Evolutionary conservation across 2,329 filamentous ascomycete species (phyloP).

Genomic region (Arthroderma uncinatum): DNA sequence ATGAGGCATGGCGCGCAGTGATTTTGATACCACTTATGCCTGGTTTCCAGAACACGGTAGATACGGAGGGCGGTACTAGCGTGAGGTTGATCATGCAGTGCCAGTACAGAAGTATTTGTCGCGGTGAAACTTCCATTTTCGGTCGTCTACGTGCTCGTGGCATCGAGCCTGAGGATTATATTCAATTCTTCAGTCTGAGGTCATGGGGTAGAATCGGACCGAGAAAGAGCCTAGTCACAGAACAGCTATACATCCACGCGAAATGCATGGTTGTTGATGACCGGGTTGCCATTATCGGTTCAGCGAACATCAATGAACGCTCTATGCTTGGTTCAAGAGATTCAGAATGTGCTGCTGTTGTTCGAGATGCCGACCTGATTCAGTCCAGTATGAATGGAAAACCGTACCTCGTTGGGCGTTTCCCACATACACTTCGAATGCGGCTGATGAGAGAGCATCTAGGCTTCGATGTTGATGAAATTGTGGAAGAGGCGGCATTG

Average conservation of each 20-base stretch:
- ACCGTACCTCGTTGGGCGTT: conserved; percentile 60
- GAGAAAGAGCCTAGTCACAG: conserved; percentile 63
- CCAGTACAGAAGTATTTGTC: conserved; percentile 90
- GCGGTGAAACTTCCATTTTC: conserved; percentile 84
- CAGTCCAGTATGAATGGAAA: conserved; percentile 62
- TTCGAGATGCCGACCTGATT: conserved; percentile 64
- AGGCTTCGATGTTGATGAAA: conserved; percentile 69
- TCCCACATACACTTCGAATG: conserved; percentile 69
- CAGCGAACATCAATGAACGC: conserved; percentile 57
- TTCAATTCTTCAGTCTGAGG: conserved; percentile 89
- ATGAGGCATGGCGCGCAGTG: conserved; percentile 81
- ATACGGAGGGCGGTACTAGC: conserved; percentile 69
- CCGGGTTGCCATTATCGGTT: conserved; percentile 68
- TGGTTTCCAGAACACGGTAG: conserved; percentile 83
- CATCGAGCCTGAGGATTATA: conserved; percentile 65
- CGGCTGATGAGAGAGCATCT: conserved; percentile 88
- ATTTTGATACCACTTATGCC: conserved; percentile 83
- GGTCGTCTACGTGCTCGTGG: conserved; percentile 62
- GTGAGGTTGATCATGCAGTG: conserved; percentile 97
- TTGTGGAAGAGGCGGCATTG: conserved; percentile 60
- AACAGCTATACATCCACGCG: conserved; percentile 89
- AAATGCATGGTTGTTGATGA: conserved; percentile 80
- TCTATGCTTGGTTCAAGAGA: conserved; percentile 77
- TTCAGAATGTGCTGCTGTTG: conserved; percentile 75
- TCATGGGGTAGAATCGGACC: conserved; percentile 87